Base-by-base conservation (phyloP, 2,329 filamentous ascomycete species). In the Pyrenophora seminiperda region DNA sequence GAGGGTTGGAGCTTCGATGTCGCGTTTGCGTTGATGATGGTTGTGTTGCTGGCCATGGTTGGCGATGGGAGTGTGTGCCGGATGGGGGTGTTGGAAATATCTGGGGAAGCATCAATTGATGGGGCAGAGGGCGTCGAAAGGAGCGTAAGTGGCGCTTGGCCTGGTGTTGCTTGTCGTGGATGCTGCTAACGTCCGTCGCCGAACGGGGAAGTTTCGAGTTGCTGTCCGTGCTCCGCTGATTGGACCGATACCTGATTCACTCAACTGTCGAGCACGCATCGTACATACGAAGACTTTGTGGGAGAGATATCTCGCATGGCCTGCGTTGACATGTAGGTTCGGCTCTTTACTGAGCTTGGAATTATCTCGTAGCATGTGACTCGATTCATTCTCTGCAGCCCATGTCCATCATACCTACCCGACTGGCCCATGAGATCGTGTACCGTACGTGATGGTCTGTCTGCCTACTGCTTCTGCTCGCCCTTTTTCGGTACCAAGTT, bases 401-500 rank as follows among this genome's bases (percentile, higher is more conserved):
- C n/a, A n/a, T n/a, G n/a, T n/a, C n/a, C n/a, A n/a, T n/a, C n/a
- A n/a, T n/a, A n/a, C n/a, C n/a, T n/a, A n/a, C n/a, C n/a, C n/a
- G n/a, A n/a, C n/a, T n/a, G n/a, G n/a, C n/a, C n/a, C n/a, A n/a
- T n/a, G n/a, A n/a, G n/a, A n/a, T n/a, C n/a, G n/a, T n/a, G n/a
- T n/a, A n/a, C n/a, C 10, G 9, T 11, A 11, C 7, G 7, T 27
- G 6, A 7, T 24, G 22, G 22, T 7, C 22, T 24, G 10, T 33
- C 14, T 17, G 10, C 9, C n/a, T 37, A 38, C 29, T 53, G 41
- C 50, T 45, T 50, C 41, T 53, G 42, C 22, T 53, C 50, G 13
- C 39, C 46, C 22, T 68, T 68, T 54, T 70, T 71, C 2, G 67
- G 65, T 10, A 95, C 81, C 67, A 97, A 73, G 41, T 94, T 93